Evolutionary conservation across 225 moss, liverwort and hornwort species (phyloP), one percentile per base, ranked within the genome.

Genomic region (Takakia lepidozioides): DNA sequence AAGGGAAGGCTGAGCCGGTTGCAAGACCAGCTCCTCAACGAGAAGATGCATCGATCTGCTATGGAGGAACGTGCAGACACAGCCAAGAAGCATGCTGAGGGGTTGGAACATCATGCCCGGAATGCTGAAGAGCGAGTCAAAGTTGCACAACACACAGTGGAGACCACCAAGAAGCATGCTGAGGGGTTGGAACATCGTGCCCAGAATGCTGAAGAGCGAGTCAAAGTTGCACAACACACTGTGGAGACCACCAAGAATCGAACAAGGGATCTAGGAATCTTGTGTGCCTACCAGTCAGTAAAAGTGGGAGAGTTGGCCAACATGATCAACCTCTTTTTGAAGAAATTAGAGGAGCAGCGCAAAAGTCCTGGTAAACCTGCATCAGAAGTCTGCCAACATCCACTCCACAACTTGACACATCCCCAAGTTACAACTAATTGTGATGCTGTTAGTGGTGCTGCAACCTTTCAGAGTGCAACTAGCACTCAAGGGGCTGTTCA

Each of bases 131-230:
- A 3, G 3, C 38, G 52, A 13, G 52, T 36, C 5, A 37, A 38
- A 26, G 16, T 13, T 7, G 38, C 52, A 24, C 16, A 26, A 3
- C 38, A 53, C 26, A 38, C 16, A 0, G 38, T 53, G 5, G 52
- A 53, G 8, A 53, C 52, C 14, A 53, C 52, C 2, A 53, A 53
- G 36, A 53, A 53, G n/a, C n/a, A n/a, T n/a, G n/a, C n/a, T n/a
- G n/a, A n/a, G 5, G 19, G 27, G 16, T 10, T 53, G 36, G 38
- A 53, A 18, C 20, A 3, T 1, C 14, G 38, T 25, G 37, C 38
- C 0, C 23, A 39, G 26, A 53, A 53, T 26, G 52, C 52, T 18
- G 38, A 53, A 11, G 3, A 3, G 3, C 38, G 52, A 13, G 52
- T 36, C 5, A 37, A 38, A 26, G 16, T 13, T 7, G 38, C 52